Conservation (phyloP, 2,329 filamentous ascomycete genomes). For the Hypoxylon sp. region DNA sequence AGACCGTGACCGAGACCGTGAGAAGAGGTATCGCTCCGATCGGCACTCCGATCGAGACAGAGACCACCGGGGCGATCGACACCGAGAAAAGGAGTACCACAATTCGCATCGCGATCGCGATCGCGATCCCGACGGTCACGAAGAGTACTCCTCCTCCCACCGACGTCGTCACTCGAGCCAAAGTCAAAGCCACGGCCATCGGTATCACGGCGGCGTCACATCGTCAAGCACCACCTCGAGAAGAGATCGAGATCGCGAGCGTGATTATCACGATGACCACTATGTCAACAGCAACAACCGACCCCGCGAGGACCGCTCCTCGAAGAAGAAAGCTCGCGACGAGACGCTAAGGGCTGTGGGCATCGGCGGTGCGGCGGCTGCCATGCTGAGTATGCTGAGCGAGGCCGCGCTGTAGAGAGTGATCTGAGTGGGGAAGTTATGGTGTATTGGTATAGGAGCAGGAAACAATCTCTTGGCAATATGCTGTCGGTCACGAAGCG, state of each 20-base stretch:
- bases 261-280: conserved; percentile 44
- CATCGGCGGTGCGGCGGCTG: conserved; percentile 68
- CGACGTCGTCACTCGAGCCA: conserved; percentile 29
- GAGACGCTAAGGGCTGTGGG: conserved; percentile 66
- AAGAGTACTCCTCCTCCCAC: conserved; percentile 12
- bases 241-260: conserved; percentile 48
- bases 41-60: conserved; percentile 50
- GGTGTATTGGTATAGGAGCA: neutral
- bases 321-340: conserved; percentile 58
- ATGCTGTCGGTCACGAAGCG: no score
- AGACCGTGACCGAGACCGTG: conserved; percentile 49
- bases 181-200: conserved; percentile 48
- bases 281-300: conserved; percentile 32
- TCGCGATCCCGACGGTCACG: conserved; percentile 47
- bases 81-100: conserved; percentile 51
- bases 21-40: conserved; percentile 41
- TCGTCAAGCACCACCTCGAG: conserved; percentile 27
- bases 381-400: conserved; percentile 64
- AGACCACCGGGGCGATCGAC: conserved; percentile 49
- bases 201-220: conserved; percentile 55
- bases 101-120: conserved; percentile 9
- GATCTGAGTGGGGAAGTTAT: neutral
- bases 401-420: conserved; percentile 57
- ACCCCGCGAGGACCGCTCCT: conserved; percentile 48
- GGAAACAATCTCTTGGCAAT: no score